phyloP scores from a whole-genome alignment of 176 grass and related monocot genomes.

The Aegilops speltoides region DNA sequence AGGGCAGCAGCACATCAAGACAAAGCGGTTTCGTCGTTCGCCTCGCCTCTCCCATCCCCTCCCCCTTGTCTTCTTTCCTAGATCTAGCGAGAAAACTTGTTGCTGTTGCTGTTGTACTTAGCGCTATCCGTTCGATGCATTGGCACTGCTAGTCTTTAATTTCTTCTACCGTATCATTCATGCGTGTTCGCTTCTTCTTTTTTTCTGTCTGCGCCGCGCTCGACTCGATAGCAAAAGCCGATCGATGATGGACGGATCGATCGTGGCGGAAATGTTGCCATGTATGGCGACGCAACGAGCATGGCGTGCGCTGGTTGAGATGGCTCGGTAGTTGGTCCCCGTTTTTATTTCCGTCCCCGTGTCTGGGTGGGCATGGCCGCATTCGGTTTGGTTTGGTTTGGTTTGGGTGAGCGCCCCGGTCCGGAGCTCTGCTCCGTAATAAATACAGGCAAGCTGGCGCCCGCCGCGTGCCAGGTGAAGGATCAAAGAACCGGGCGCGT shows the following conservation, averaged over 20 bases:
- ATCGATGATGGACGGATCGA: background rate
- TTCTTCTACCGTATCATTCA: background rate
- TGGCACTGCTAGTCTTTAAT: background rate
- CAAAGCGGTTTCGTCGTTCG: background rate
- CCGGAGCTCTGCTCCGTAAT: background rate
- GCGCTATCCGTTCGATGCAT: background rate
- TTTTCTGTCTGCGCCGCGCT: background rate
- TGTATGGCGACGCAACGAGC: constrained; percentile 2
- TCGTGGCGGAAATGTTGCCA: background rate
- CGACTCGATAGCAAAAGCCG: background rate
- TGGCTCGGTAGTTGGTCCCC: background rate
- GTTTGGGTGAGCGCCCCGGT: background rate
- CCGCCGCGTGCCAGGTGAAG: background rate
- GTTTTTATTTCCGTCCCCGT: background rate
- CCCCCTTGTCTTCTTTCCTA: background rate
- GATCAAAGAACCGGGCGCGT: background rate
- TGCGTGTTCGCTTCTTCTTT: background rate
- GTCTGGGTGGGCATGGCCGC: background rate
- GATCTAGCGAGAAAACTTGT: constrained; percentile 19
- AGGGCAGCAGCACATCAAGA: background rate
- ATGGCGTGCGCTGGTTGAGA: background rate
- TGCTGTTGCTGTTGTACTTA: constrained; percentile 1
- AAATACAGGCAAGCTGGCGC: background rate
- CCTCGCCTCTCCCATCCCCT: background rate
- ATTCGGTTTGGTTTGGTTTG: too few species aligned